Conservation (phyloP, 2,329 filamentous ascomycete genomes). For the Aspergillus udagawae region DNA sequence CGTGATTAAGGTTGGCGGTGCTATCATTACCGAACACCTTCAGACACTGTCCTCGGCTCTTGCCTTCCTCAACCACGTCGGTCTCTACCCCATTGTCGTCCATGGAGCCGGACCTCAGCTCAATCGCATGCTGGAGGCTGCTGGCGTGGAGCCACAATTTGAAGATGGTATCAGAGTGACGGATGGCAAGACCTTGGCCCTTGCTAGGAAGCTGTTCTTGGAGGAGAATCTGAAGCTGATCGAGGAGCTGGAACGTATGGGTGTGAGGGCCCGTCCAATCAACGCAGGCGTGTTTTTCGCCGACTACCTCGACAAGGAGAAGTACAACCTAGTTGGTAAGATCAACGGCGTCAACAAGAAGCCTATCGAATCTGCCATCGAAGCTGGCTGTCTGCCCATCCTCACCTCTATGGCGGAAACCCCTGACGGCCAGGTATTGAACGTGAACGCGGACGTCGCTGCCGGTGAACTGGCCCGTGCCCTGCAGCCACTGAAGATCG, state of each 20-base stretch:
- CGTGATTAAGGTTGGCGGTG: conserved; percentile 96
- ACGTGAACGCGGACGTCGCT: conserved; percentile 96
- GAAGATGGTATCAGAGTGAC: conserved; percentile 95
- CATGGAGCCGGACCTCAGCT: conserved; percentile 94
- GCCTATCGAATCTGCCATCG: conserved; percentile 86
- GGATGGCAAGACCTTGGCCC: conserved; percentile 86
- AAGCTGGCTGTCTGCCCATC: conserved; percentile 86
- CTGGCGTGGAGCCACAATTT: conserved; percentile 90
- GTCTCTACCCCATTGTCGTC: conserved; percentile 90
- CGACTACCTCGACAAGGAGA: conserved; percentile 93
- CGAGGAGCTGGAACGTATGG: conserved; percentile 82
- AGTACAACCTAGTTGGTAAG: conserved; percentile 93
- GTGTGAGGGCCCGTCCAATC: conserved; percentile 83
- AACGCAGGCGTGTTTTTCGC: conserved; percentile 86
- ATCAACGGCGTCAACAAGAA: conserved; percentile 88
- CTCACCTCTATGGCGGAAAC: conserved; percentile 96
- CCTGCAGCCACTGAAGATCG: conserved; percentile 91
- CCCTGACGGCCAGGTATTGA: conserved; percentile 83
- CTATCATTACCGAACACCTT: conserved; percentile 90
- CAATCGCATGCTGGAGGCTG: conserved; percentile 83
- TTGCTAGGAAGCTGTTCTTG: conserved; percentile 88
- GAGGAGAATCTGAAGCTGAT: conserved; percentile 93
- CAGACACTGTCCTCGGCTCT: conserved; percentile 86
- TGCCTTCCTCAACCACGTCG: conserved; percentile 89
- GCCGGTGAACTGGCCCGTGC: conserved; percentile 87